Percentiles rank a stretch among this genome's conserved stretches.
These are phyloP conservation scores for Westerdykella ornata DNA, from an alignment of 2,329 filamentous ascomycete species.

Conservation along the genomic window DNA sequence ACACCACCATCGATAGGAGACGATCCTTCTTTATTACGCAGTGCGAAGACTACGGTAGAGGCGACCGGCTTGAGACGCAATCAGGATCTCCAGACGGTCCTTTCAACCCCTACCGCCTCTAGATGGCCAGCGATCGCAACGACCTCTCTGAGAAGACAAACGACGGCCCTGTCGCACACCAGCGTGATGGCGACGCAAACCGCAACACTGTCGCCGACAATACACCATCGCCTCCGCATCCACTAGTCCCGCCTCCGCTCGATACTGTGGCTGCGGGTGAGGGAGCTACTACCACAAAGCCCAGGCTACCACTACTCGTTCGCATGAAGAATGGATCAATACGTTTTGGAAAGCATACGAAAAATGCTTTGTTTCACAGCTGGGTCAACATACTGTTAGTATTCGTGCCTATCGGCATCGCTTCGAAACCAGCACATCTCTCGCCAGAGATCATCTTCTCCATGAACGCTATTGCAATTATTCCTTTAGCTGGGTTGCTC, in stretches of 20 bases:
- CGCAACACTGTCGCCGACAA: slow-evolving; percentile 24
- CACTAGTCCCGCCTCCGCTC: slow-evolving; percentile 37
- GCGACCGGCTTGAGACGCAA: slow-evolving; percentile 40
- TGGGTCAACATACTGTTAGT: slow-evolving; percentile 72
- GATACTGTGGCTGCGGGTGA: slow-evolving; percentile 47
- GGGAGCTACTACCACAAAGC: slow-evolving; percentile 49
- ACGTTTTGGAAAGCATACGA: slow-evolving; percentile 49
- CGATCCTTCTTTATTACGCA: slow-evolving; percentile 46
- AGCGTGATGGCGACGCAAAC: slow-evolving; percentile 12
- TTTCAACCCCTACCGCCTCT: too few relatives aligned
- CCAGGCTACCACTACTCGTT: slow-evolving; percentile 42
- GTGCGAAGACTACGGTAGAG: slow-evolving; percentile 46
- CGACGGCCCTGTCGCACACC: too few relatives aligned
- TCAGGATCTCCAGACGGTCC: slow-evolving; percentile 25
- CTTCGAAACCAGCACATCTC: slow-evolving; percentile 45
- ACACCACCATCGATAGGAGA: too few relatives aligned
- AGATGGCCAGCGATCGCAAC: slow-evolving; percentile 12
- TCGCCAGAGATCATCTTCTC: slow-evolving; percentile 44
- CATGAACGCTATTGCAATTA: slow-evolving; percentile 48
- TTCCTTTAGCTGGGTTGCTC: slow-evolving; percentile 46
- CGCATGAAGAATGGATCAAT: slow-evolving; percentile 48
- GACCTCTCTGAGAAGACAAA: slow-evolving; percentile 21
- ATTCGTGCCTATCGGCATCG: slow-evolving; percentile 73
- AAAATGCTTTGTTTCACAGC: slow-evolving; percentile 61
- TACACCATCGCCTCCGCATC: slow-evolving; percentile 18